Conservation (phyloP, 2,329 filamentous ascomycete genomes). For the Exophiala sp. region DNA sequence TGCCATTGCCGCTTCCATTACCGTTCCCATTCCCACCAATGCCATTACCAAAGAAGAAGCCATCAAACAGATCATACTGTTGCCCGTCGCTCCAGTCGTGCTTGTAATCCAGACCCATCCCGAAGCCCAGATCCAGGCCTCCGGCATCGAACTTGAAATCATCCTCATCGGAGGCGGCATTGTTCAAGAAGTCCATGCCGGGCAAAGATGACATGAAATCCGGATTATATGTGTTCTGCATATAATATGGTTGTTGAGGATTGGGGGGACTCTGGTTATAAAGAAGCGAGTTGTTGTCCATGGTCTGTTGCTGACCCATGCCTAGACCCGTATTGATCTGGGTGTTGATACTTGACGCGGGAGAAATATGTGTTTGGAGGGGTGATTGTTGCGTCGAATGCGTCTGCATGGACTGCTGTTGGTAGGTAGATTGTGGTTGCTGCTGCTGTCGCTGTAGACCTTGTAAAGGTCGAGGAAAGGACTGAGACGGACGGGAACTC, state of each 20-base stretch:
- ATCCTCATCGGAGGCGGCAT: conserved; percentile 25
- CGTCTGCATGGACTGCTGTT: conserved; percentile 1
- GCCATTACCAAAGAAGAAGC: conserved; percentile 53
- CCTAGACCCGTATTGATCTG: conserved; percentile 17
- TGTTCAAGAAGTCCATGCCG: conserved; percentile 27
- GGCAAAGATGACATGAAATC: conserved; percentile 29
- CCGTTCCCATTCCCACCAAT: conserved; percentile 8
- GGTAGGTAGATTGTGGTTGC: not conserved
- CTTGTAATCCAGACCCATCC: conserved; percentile 38
- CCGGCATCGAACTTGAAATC: conserved; percentile 32
- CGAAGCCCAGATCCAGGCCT: conserved; percentile 37
- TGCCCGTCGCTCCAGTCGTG: conserved; percentile 49
- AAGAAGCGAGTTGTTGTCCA: conserved; percentile 6
- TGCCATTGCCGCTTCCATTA: conserved; percentile 1
- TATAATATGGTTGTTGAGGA: conserved; percentile 16
- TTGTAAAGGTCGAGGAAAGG: conserved; percentile 16
- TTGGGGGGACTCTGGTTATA: conserved; percentile 6
- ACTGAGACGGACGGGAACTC: conserved; percentile 18
- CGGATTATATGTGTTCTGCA: conserved; percentile 27
- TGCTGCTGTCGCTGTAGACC: conserved; percentile 6
- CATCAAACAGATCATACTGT: conserved; percentile 51
- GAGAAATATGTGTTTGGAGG: conserved; percentile 11
- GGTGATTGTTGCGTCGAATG: conserved; percentile 11
- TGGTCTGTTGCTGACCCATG: conserved; percentile 4
- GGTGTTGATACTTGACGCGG: conserved; percentile 19